Conservation (phyloP, 306 rosid species). For the Quercus dentata region DNA sequence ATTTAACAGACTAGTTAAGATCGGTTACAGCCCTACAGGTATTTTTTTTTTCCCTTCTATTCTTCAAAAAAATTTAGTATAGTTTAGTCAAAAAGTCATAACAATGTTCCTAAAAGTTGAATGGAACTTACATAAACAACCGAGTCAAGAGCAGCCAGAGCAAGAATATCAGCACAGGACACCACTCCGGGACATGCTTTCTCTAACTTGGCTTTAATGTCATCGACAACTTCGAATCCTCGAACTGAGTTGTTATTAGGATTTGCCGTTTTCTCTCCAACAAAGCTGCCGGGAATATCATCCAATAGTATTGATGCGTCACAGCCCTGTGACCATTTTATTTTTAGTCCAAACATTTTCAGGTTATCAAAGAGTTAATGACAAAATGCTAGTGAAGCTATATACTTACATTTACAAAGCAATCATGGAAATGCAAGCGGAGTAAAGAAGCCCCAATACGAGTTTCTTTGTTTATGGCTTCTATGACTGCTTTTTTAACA, state of each 20-base stretch:
- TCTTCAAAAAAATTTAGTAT: too few species aligned
- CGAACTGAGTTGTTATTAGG: slow-evolving; percentile 50
- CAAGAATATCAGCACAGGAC: slow-evolving; percentile 68
- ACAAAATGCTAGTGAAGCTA: not conserved
- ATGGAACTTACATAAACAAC: slow-evolving; percentile 34
- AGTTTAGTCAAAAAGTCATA: not conserved
- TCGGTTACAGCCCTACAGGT: too few species aligned
- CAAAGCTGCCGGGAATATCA: slow-evolving; percentile 34
- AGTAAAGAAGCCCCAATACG: slow-evolving; percentile 62
- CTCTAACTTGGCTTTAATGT: slow-evolving; percentile 52
- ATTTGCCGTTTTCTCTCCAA: slow-evolving; percentile 59
- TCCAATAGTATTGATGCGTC: slow-evolving; percentile 61
- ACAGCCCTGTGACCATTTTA: slow-evolving; percentile 42
- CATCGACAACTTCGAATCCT: slow-evolving; percentile 52
- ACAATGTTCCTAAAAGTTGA: not conserved
- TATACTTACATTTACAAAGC: slow-evolving; percentile 59
- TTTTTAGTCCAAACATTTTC: not conserved
- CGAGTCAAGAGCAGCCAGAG: slow-evolving; percentile 57
- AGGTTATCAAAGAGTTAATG: not conserved
- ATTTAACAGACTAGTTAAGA: too few species aligned
- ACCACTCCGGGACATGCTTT: slow-evolving; percentile 51
- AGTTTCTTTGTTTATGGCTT: slow-evolving; percentile 35
- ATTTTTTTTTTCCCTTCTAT: too few species aligned
- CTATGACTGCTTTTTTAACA: slow-evolving; percentile 31
- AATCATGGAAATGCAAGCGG: slow-evolving; percentile 62